These are phyloP conservation scores for Potentilla sterilis DNA, from an alignment of 306 rosid species.

Conservation along the genomic window DNA sequence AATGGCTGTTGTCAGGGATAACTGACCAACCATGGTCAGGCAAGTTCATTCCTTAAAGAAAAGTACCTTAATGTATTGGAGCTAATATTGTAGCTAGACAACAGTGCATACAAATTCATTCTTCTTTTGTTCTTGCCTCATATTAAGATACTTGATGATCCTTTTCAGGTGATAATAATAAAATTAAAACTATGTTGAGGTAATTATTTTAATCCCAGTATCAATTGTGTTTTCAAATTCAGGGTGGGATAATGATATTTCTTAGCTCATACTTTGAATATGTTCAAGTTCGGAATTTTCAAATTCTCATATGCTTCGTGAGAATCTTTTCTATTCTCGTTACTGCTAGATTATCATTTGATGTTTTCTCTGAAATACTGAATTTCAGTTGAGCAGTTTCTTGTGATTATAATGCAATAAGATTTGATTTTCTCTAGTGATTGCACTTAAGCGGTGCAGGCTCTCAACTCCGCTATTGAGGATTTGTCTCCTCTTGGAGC, in stretches of 20 bases:
- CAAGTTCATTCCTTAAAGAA: background rate
- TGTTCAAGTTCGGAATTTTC: slow-evolving; percentile 76
- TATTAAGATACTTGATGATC: slow-evolving; percentile 23
- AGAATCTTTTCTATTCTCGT: slow-evolving; percentile 33
- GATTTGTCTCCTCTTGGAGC: no score
- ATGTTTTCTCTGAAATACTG: background rate
- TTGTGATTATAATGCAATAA: slow-evolving; percentile 8
- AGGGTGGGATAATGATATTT: slow-evolving; percentile 90
- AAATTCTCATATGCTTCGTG: slow-evolving; percentile 82
- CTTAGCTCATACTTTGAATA: slow-evolving; percentile 79
- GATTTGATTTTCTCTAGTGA: no score
- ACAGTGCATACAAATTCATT: background rate
- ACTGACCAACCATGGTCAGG: no score
- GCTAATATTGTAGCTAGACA: background rate
- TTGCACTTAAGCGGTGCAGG: no score
- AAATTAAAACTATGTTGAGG: slow-evolving; percentile 64
- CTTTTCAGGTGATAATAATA: slow-evolving; percentile 35
- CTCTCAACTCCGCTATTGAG: no score
- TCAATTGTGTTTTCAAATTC: slow-evolving; percentile 20
- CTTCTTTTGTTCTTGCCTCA: background rate
- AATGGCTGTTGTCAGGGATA: no score
- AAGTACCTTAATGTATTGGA: background rate
- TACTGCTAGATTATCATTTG: background rate
- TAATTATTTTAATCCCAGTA: slow-evolving; percentile 20
- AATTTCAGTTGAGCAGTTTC: background rate